These are phyloP conservation scores for Triticum urartu DNA, from an alignment of 176 grass and related monocot genomes.

Conservation along the genomic window DNA sequence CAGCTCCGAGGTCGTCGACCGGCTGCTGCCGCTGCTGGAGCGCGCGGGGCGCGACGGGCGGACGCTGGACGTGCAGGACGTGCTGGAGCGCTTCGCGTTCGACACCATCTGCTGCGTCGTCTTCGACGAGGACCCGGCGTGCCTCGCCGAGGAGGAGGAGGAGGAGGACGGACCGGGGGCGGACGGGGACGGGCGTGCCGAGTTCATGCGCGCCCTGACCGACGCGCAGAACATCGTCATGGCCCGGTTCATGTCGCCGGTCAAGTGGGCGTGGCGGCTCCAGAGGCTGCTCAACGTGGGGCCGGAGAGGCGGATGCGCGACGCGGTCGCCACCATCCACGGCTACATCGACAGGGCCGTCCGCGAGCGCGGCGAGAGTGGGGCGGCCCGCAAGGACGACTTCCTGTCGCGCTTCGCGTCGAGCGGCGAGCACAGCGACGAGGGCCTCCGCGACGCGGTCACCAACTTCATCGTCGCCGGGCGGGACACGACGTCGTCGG, in stretches of 20 bases:
- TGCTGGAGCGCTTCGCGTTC: conserved; percentile 73
- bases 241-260: conserved; percentile 47
- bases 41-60: neutral
- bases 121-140: conserved; percentile 59
- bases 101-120: conserved; percentile 63
- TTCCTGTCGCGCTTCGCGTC: conserved; percentile 60
- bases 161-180: conserved; percentile 10
- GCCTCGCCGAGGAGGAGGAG: conserved; percentile 39
- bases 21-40: conserved; percentile 49
- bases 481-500: conserved; percentile 71
- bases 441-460: conserved; percentile 55
- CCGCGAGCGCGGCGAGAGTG: conserved; percentile 22
- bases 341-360: conserved; percentile 43
- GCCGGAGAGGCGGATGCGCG: conserved; percentile 37
- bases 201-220: conserved; percentile 47
- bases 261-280: conserved; percentile 50
- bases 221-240: conserved; percentile 35
- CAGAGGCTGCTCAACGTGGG: conserved; percentile 54
- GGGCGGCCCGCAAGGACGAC: conserved; percentile 13
- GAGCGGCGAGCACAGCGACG: conserved; percentile 30
- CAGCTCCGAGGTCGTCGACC: conserved; percentile 31
- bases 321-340: conserved; percentile 37
- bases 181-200: neutral
- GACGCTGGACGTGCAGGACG: conserved; percentile 57
- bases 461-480: conserved; percentile 67